Evolutionary conservation across 1,139 yeast species (phyloP).

Genomic region (Hyphopichia wangnamkhiaoensis): DNA sequence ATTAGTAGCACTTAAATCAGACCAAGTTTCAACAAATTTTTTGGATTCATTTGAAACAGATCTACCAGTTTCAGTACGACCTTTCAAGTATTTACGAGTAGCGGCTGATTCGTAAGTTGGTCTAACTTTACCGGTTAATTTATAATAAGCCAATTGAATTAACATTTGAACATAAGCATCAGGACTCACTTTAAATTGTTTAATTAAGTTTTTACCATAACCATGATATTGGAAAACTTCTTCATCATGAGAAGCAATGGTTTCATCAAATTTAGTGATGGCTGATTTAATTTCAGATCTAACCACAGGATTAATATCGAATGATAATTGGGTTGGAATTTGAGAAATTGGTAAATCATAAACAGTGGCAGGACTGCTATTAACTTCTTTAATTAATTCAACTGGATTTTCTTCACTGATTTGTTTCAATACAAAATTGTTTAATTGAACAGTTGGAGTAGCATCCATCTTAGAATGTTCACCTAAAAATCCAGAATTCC

Average conservation of each 20-base stretch:
- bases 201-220: constrained; percentile 70
- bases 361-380: constrained; percentile 21
- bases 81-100: constrained; percentile 83
- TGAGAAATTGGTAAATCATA: constrained; percentile 16
- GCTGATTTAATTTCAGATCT: constrained; percentile 58
- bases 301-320: constrained; percentile 56
- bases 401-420: constrained; percentile 48
- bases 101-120: constrained; percentile 98
- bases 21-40: constrained; percentile 76
- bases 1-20: constrained; percentile 52
- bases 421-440: constrained; percentile 69
- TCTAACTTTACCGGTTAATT: constrained; percentile 75
- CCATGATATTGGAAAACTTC: constrained; percentile 72
- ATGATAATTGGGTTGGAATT: constrained; percentile 27
- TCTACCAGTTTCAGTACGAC: constrained; percentile 97
- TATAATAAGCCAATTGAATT: constrained; percentile 76
- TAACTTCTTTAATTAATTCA: constrained; percentile 28
- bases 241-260: constrained; percentile 57
- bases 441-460: constrained; percentile 88
- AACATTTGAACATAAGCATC: constrained; percentile 78
- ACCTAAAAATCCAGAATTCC: constrained; percentile 89
- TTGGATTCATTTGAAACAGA: constrained; percentile 77
- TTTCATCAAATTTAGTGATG: constrained; percentile 51
- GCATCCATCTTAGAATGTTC: constrained; percentile 99
- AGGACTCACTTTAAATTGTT: constrained; percentile 69